A percentile compares a stretch with the other conserved stretches of the same genome.
Conservation (phyloP, 805 yeast species). For the Starmerella riodocensis region DNA sequence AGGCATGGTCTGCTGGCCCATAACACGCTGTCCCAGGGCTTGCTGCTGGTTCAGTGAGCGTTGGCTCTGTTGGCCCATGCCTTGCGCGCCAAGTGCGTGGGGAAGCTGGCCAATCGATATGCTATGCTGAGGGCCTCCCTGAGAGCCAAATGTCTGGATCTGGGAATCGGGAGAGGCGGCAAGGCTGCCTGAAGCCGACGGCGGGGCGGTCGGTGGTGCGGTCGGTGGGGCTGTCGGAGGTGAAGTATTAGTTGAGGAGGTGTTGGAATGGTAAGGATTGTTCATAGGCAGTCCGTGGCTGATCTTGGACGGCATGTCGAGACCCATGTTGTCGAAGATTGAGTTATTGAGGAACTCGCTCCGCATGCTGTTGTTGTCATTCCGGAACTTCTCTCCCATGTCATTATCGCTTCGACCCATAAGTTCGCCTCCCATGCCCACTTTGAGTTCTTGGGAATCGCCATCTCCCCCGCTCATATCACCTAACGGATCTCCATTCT, state of each 20-base stretch:
- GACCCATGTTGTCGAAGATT: background rate
- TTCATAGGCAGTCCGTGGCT: background rate
- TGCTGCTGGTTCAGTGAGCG: too few relatives aligned
- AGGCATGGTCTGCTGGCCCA: too few relatives aligned
- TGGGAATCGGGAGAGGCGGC: constrained; percentile 1
- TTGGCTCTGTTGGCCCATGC: too few relatives aligned
- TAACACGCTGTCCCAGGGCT: too few relatives aligned
- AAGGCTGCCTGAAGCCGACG: constrained; percentile 2
- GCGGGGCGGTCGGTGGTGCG: background rate
- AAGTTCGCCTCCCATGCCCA: too few relatives aligned
- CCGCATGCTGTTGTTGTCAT: background rate
- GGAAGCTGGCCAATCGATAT: too few relatives aligned
- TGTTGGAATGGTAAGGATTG: background rate
- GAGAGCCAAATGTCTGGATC: background rate
- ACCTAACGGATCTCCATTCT: too few relatives aligned
- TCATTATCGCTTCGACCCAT: too few relatives aligned
- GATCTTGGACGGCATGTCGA: background rate
- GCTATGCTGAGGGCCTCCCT: background rate
- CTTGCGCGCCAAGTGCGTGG: too few relatives aligned
- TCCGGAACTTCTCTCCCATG: too few relatives aligned
- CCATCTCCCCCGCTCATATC: too few relatives aligned
- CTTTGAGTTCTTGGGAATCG: too few relatives aligned
- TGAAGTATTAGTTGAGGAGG: background rate
- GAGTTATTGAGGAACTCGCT: background rate
- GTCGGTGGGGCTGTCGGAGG: constrained; percentile 1